Percentiles rank a stretch among this genome's conserved stretches.
Conservation (phyloP, 1,139 yeast species). For the Yamadazyma diospyri region DNA sequence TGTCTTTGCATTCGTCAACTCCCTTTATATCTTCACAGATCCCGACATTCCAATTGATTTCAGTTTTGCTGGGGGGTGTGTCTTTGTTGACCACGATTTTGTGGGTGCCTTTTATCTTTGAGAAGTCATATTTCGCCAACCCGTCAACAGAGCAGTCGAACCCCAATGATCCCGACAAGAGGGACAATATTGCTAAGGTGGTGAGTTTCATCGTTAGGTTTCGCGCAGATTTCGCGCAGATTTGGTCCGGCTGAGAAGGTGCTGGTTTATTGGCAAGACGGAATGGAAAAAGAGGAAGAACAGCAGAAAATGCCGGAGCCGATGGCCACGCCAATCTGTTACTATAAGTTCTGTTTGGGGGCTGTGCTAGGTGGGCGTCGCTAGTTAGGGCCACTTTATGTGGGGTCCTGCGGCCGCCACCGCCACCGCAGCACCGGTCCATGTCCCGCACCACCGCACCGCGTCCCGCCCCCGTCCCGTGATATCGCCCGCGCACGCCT, state of each 20-base stretch:
- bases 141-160: slow-evolving; percentile 45
- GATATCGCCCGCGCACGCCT: too few species aligned
- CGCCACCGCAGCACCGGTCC: too few species aligned
- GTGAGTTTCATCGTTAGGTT: background rate
- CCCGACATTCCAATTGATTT: slow-evolving; percentile 64
- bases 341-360: too few species aligned
- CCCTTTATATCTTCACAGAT: slow-evolving; percentile 55
- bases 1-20: slow-evolving; percentile 52
- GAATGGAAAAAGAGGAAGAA: slow-evolving; percentile 1
- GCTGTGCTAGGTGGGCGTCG: too few species aligned
- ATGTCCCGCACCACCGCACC: too few species aligned
- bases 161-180: slow-evolving; percentile 4
- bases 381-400: too few species aligned
- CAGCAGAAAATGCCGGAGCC: too few species aligned
- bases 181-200: background rate
- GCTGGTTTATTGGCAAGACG: background rate
- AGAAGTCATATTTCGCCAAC: slow-evolving; percentile 40
- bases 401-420: too few species aligned
- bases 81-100: slow-evolving; percentile 33
- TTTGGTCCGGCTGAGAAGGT: too few species aligned
- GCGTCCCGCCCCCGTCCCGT: too few species aligned
- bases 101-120: slow-evolving; percentile 48
- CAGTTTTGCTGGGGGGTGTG: slow-evolving; percentile 78
- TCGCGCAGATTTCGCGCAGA: too few species aligned
- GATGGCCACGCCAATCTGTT: too few species aligned